Evolutionary conservation across 176 grass and related monocot species (phyloP).

Genomic region (Neostapfia colusana): DNA sequence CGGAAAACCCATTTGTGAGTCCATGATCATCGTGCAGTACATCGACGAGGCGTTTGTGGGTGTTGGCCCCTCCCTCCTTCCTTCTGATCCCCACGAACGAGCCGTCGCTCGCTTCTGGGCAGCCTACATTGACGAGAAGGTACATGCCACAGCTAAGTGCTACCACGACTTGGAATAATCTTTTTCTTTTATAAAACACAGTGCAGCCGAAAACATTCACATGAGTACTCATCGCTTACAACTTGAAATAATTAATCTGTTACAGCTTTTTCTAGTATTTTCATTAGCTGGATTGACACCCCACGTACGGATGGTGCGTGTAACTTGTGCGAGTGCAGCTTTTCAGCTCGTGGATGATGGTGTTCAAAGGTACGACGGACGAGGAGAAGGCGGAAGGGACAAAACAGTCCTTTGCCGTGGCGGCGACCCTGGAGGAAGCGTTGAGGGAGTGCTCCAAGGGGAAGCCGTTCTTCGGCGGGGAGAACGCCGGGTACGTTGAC

Average conservation of each 20-base stretch:
- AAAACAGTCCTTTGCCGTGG: not conserved
- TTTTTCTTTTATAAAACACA: too few species aligned
- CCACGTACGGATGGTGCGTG: not conserved
- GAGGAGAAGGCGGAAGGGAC: slow-evolving; percentile 34
- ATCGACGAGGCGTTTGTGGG: slow-evolving; percentile 46
- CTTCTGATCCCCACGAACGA: not conserved
- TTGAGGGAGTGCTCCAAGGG: slow-evolving; percentile 41
- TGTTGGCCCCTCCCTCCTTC: slow-evolving; percentile 11
- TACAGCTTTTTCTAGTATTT: not conserved
- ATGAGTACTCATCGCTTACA: too few species aligned
- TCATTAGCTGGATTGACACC: not conserved
- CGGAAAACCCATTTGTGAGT: too few species aligned
- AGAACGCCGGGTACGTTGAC: slow-evolving; percentile 46
- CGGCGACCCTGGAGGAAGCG: slow-evolving; percentile 35
- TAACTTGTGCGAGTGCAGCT: slow-evolving; percentile 28
- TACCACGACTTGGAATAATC: not conserved
- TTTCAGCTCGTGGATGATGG: not conserved
- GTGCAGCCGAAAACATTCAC: too few species aligned
- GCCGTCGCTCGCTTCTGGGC: slow-evolving; percentile 22
- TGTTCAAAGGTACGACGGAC: slow-evolving; percentile 30
- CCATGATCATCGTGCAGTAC: slow-evolving; percentile 50
- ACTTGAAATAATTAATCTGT: too few species aligned
- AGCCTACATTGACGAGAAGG: slow-evolving; percentile 46
- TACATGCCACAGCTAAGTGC: too few species aligned
- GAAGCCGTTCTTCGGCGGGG: too few species aligned